These are phyloP conservation scores for Huntiella decipiens DNA, from an alignment of 2,329 filamentous ascomycete species.

Conservation along the genomic window DNA sequence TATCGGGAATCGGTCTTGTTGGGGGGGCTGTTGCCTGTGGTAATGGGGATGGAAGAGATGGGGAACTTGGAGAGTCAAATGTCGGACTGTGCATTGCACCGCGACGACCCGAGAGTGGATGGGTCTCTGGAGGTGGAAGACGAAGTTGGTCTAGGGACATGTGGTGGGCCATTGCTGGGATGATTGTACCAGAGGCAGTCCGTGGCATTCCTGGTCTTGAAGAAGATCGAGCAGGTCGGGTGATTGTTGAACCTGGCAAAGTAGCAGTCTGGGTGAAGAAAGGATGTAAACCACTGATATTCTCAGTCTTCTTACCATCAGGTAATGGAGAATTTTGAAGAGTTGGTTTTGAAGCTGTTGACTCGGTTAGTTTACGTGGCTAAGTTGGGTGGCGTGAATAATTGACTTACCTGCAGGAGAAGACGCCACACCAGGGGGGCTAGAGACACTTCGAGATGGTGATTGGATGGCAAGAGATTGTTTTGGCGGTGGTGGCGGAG, in stretches of 20 bases:
- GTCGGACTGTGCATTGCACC: conserved; percentile 5
- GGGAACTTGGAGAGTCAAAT: conserved; percentile 5
- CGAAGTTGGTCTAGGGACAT: background rate
- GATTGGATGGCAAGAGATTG: background rate
- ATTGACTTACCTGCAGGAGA: too few relatives aligned
- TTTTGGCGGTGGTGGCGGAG: background rate
- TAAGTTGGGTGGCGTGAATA: background rate
- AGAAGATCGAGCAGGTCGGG: background rate
- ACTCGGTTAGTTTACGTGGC: background rate
- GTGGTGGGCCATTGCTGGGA: background rate
- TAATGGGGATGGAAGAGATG: conserved; percentile 5
- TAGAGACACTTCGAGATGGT: too few relatives aligned
- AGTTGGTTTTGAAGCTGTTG: too few relatives aligned
- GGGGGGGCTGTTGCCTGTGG: conserved; percentile 6
- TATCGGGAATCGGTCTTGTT: conserved; percentile 8
- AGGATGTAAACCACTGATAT: background rate
- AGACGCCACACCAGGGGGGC: too few relatives aligned
- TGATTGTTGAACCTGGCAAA: too few relatives aligned
- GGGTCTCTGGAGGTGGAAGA: conserved; percentile 4
- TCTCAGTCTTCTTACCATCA: too few relatives aligned
- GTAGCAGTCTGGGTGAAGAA: background rate
- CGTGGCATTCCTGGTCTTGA: conserved; percentile 4
- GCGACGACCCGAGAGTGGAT: conserved; percentile 3
- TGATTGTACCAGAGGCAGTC: background rate
- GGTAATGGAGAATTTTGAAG: too few relatives aligned